Evolutionary conservation across 2,329 filamentous ascomycete species (phyloP), one percentile per base, ranked within the genome.

Genomic region (Rugonectria rugulosa): DNA sequence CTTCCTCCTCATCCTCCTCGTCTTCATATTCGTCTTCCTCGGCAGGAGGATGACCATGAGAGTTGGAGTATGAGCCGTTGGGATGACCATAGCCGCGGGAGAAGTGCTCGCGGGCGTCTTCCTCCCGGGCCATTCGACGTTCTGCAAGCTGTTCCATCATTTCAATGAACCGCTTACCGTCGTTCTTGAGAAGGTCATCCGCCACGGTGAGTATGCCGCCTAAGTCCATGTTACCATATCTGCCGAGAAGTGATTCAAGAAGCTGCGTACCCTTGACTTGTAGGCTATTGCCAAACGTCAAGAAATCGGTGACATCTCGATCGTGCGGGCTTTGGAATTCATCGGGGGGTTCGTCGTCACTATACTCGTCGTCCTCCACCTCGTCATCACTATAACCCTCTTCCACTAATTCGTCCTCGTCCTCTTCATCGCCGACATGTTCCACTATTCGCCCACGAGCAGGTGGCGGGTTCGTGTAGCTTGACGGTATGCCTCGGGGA

Each of bases 81-180:
- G 85, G 74, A 69, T 85, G 82, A 63, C 75, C 75, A 57, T 81
- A 84, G 70, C 82, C 81, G 60, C 84, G 82, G 52, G 88, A 81
- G 70, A 87, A 81, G 65, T 84, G 80, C 63, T 85, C 81, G 60
- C 73, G 66, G 32, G 91, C 91, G 72, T 97, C 92, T 77, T 95
- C 93, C 79, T 98, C 94, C 66, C 95, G 89, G 71, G 93, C 91
- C 94, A 99, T 97, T 68, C 95, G 87, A 68, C 94, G 91, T 78
- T 99, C 95, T 31, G 95, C 95, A 68, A 99, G 84, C 78, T 98
- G 94, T 75, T 99, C 95, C 95, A 99, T 99, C 95, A 99, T 99
- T 74, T 99, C 95, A 76, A 99, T 99, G 79, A 99, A 99, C 72
- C 97, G 96, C 76, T 96, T 97, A 69, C 95, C 95, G 75, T 99